These are phyloP conservation scores for Geotrichum restrictum DNA, from an alignment of 1,139 yeast genomes.

Conservation along the genomic window DNA sequence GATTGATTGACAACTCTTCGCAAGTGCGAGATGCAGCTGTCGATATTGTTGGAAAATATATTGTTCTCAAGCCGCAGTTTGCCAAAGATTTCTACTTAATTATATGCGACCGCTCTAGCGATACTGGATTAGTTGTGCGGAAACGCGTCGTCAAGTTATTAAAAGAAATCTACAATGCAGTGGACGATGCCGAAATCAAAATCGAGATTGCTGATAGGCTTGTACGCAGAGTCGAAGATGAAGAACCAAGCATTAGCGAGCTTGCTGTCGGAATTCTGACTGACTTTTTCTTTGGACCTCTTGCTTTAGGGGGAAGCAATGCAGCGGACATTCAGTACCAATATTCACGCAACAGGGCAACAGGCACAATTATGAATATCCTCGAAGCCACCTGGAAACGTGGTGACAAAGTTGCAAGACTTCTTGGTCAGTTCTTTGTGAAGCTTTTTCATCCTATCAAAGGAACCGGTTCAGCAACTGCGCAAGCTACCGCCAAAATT, in stretches of 20 bases:
- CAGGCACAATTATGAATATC: constrained; percentile 9
- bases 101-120: constrained; percentile 50
- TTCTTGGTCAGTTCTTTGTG: constrained; percentile 20
- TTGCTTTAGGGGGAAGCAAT: constrained; percentile 16
- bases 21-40: constrained; percentile 72
- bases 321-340: constrained; percentile 17
- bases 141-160: constrained; percentile 57
- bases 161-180: constrained; percentile 46
- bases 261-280: constrained; percentile 44
- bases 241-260: constrained; percentile 56
- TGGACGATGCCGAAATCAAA: constrained; percentile 38
- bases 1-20: constrained; percentile 60
- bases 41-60: constrained; percentile 58
- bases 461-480: constrained; percentile 24
- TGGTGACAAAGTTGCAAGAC: constrained; percentile 17
- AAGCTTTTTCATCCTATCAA: constrained; percentile 21
- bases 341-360: constrained; percentile 8
- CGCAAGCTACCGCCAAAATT: constrained; percentile 22
- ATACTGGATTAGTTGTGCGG: constrained; percentile 62
- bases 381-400: constrained; percentile 18
- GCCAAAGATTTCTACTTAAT: constrained; percentile 49
- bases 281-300: constrained; percentile 46
- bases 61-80: constrained; percentile 45
- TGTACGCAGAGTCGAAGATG: constrained; percentile 60
- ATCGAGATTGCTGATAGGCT: constrained; percentile 49